Percentiles rank a stretch among this genome's conserved stretches.
phyloP scores from a whole-genome alignment of 495 filamentous ascomycete species.

The Aspergillus saccharolyticus region DNA sequence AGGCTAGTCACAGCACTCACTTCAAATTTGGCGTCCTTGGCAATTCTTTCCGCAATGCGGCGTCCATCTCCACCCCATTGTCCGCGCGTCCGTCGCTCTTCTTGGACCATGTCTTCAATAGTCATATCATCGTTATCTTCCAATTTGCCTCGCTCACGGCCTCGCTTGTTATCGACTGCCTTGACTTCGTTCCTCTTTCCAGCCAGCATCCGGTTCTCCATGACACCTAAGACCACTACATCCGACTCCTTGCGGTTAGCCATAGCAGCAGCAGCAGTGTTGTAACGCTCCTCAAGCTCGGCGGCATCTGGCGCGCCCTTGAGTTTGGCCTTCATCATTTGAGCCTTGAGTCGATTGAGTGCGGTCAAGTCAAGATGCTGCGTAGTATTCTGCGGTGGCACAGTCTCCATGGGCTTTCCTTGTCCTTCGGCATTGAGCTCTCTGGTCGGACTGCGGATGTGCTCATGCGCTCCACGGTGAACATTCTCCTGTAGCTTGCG shows the following conservation, averaged over 20 bases:
- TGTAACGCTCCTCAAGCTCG: constrained; percentile 81
- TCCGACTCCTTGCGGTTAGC: constrained; percentile 56
- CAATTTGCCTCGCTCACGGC: constrained; percentile 71
- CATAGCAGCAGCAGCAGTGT: constrained; percentile 57
- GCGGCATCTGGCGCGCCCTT: constrained; percentile 65
- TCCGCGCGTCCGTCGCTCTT: constrained; percentile 78
- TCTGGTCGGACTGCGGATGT: constrained; percentile 31
- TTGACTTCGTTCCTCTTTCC: constrained; percentile 69
- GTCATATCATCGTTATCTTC: constrained; percentile 93
- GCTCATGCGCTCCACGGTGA: constrained; percentile 28
- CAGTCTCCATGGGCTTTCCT: constrained; percentile 39
- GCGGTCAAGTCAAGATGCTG: constrained; percentile 63
- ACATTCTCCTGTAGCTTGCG: constrained; percentile 53
- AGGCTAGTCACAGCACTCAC: constrained; percentile 31
- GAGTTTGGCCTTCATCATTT: constrained; percentile 91
- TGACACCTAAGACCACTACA: constrained; percentile 76
- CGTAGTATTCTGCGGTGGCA: constrained; percentile 36
- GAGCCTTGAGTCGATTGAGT: constrained; percentile 84
- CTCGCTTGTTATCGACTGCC: constrained; percentile 67
- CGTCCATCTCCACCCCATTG: constrained; percentile 76
- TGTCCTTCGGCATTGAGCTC: constrained; percentile 42
- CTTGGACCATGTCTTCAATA: constrained; percentile 91
- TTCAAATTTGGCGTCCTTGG: constrained; percentile 86
- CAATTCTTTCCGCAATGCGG: constrained; percentile 82
- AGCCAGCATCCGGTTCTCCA: constrained; percentile 85